Conservation (phyloP, 371 early-diverging fungal species). For the Catenaria anguillulae region DNA sequence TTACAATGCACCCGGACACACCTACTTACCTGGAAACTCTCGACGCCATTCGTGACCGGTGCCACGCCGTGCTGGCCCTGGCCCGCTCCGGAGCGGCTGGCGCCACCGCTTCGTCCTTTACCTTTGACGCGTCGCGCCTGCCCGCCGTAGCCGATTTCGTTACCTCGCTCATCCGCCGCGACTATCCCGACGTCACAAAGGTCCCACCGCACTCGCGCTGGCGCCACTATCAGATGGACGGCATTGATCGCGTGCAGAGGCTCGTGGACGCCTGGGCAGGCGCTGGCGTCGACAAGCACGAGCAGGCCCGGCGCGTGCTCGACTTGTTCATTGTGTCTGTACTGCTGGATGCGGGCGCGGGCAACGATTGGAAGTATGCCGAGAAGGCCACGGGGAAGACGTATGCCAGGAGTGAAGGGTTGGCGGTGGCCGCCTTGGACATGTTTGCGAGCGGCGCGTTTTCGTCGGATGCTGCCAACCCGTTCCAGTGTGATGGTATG, state of each 20-base stretch:
- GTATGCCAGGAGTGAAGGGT: constrained; percentile 65
- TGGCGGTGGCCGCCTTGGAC: constrained; percentile 70
- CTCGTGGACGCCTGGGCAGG: constrained; percentile 22
- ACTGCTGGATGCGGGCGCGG: constrained; percentile 86
- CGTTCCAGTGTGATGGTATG: constrained; percentile 58
- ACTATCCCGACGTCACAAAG: constrained; percentile 38
- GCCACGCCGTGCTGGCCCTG: constrained; percentile 43
- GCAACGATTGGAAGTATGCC: constrained; percentile 56
- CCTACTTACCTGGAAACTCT: constrained; percentile 47
- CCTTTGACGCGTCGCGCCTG: constrained; percentile 42
- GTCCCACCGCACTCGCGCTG: constrained; percentile 82
- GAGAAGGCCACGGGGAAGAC: constrained; percentile 29
- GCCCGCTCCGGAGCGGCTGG: constrained; percentile 30
- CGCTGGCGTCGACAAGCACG: constrained; percentile 23
- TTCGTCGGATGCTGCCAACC: constrained; percentile 36
- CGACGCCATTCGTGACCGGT: constrained; percentile 58
- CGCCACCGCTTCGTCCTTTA: too few species aligned
- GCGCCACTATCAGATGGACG: constrained; percentile 61
- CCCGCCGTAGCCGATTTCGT: constrained; percentile 49
- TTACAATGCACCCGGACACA: background rate
- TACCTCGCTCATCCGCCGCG: constrained; percentile 45
- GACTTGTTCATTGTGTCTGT: constrained; percentile 82
- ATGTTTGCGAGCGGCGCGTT: constrained; percentile 74
- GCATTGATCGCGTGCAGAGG: constrained; percentile 29
- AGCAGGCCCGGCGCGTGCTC: constrained; percentile 46